A percentile compares a stretch with the other conserved stretches of the same genome.
Evolutionary conservation across 257 asterid species (phyloP).

Genomic region (Gynochthodes officinalis): DNA sequence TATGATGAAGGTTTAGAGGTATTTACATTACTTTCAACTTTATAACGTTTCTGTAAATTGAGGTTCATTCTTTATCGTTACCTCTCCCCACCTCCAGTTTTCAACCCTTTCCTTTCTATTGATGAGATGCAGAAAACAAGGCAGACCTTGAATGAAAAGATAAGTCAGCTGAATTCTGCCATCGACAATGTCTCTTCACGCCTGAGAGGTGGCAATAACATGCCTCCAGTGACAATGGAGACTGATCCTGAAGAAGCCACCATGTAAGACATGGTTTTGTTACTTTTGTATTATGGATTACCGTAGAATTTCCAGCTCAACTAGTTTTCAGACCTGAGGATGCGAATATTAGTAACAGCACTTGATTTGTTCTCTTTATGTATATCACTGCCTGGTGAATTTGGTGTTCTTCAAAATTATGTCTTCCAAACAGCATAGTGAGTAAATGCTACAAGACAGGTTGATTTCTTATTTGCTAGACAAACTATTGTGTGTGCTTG

Average conservation of each 20-base stretch:
- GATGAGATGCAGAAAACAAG: conserved; percentile 62
- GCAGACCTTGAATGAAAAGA: conserved; percentile 62
- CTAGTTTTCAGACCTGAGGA: conserved; percentile 1
- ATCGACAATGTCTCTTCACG: conserved; percentile 82
- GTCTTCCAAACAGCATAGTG: not conserved
- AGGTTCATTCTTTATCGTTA: not conserved
- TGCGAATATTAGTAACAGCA: not conserved
- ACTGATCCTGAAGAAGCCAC: conserved; percentile 64
- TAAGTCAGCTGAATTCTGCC: conserved; percentile 80
- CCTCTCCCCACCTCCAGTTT: not conserved
- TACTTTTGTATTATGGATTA: conserved; percentile 8
- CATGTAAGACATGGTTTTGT: conserved; percentile 23
- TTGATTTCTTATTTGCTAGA: not conserved
- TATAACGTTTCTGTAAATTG: no score
- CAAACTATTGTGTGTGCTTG: not conserved
- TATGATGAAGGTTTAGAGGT: conserved; percentile 88
- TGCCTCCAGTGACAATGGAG: conserved; percentile 53
- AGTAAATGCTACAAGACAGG: not conserved
- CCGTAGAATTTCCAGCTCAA: not conserved
- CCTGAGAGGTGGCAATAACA: conserved; percentile 74
- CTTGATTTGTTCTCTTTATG: not conserved
- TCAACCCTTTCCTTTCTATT: conserved; percentile 2
- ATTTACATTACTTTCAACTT: conserved; percentile 1
- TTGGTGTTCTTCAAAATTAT: not conserved
- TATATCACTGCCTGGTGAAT: not conserved